Evolutionary conservation across 495 filamentous ascomycete genomes (phyloP), one percentile per base, ranked within the genome.

Genomic region (Pseudevernia furfuracea): DNA sequence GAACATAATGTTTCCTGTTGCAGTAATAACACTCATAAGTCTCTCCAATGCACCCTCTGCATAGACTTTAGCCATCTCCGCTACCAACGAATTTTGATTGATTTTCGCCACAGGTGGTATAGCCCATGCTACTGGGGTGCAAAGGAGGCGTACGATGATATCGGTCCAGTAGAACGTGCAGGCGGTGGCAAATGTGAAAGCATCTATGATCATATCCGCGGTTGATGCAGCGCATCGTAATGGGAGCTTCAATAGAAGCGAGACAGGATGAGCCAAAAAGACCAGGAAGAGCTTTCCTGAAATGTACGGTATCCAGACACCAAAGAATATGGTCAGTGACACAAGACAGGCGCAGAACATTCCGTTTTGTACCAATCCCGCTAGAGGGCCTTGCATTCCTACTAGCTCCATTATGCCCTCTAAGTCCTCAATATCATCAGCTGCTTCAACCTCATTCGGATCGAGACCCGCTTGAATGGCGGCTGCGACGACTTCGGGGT

Each of bases 391-490:
- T 69, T 96, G 89, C 89, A 99, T 94, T 58, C 94, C 94, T 41
- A 99, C 87, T 15, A 99, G 82, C 71, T 99, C 94, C 79, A 97
- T 82, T 58, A 99, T 90, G 9, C 94, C 94, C 73, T 99, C 94
- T n/a, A 99, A 84, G 69, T 99, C 94, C 74, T 99, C 94, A 14
- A 87, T 90, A 67, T 96, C 92, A 60, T 97, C 94, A 41, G 84
- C 75, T 41, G 76, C 82, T 66, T 85, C 84, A 55, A 75, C 69
- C 60, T 84, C 82, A 59, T 89, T 86, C 8, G 78, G 72, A 69
- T 88, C 85, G 38, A 82, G 53, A 14, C 77, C 84, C 32, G 77
- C 80, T 61, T 79, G 76, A 36, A 74, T 76, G 36, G 77, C 76
- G 9, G 74, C 78, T 37, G 73, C 78, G 15, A 71, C 69, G 8